Percentiles rank a stretch among this genome's conserved stretches.
These are phyloP conservation scores for Grigorovia transvaalensis DNA, from an alignment of 805 yeast species.

Conservation along the genomic window DNA sequence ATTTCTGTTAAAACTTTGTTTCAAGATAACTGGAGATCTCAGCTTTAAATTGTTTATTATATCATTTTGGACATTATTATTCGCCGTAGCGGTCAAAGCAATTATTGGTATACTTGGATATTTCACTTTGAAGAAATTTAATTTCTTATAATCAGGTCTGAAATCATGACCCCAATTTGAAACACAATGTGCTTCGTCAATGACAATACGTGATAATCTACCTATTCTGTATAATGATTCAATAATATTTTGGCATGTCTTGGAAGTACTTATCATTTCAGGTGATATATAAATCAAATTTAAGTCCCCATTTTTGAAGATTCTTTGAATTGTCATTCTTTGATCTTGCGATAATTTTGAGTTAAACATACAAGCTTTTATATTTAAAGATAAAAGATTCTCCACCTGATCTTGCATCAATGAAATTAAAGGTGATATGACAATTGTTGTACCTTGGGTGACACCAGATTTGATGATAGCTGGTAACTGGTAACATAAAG, in stretches of 20 bases:
- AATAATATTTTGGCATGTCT: slow-evolving; percentile 55
- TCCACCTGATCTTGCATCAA: slow-evolving; percentile 96
- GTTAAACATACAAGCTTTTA: slow-evolving; percentile 80
- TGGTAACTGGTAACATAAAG: slow-evolving; percentile 90
- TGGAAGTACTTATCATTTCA: slow-evolving; percentile 79
- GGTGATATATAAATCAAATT: slow-evolving; percentile 85
- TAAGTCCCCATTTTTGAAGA: slow-evolving; percentile 55
- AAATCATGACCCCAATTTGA: slow-evolving; percentile 99
- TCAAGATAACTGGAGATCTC: slow-evolving; percentile 51
- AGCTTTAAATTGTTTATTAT: slow-evolving; percentile 69
- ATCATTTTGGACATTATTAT: slow-evolving; percentile 78
- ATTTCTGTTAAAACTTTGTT: slow-evolving; percentile 86
- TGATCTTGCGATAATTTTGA: slow-evolving; percentile 62
- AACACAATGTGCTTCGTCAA: slow-evolving; percentile 97
- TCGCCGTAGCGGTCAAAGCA: slow-evolving; percentile 97
- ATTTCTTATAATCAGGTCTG: slow-evolving; percentile 85
- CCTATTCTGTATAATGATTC: slow-evolving; percentile 42
- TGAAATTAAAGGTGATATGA: slow-evolving; percentile 88
- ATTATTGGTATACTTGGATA: slow-evolving; percentile 81
- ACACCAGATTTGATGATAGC: slow-evolving; percentile 69
- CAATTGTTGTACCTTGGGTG: slow-evolving; percentile 79
- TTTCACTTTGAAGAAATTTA: slow-evolving; percentile 58
- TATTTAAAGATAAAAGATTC: slow-evolving; percentile 55
- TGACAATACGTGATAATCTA: slow-evolving; percentile 72
- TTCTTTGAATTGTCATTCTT: slow-evolving; percentile 47